Evolutionary conservation across 1,139 yeast genomes (phyloP).

Genomic region (Lodderomyces elongisporus): DNA sequence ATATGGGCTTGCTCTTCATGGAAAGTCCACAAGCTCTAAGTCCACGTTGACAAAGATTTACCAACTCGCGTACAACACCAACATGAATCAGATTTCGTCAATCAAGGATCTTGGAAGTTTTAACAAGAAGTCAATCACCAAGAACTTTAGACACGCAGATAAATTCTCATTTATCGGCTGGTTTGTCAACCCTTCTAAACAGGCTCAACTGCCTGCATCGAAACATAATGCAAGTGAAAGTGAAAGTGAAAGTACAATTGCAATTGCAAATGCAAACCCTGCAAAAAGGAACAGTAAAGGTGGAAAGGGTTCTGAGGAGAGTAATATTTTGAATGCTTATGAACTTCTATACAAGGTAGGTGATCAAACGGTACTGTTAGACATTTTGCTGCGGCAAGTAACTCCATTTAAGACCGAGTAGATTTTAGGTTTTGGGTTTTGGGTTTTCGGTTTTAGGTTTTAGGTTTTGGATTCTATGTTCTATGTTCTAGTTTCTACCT

Average conservation of each 20-base stretch:
- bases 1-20: constrained; percentile 18
- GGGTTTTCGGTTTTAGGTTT: no score
- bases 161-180: constrained; percentile 16
- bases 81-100: constrained; percentile 10
- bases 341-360: constrained; percentile 11
- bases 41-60: constrained; percentile 14
- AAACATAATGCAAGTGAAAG: no score
- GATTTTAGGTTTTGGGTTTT: no score
- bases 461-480: no score
- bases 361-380: constrained; percentile 9
- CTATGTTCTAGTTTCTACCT: no score
- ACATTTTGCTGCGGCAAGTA: constrained; percentile 10
- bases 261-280: background rate
- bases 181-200: constrained; percentile 8
- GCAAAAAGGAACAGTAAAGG: background rate
- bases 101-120: constrained; percentile 17
- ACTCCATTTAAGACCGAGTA: background rate
- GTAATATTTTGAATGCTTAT: constrained; percentile 6
- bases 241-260: no score
- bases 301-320: constrained; percentile 1
- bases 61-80: constrained; percentile 12
- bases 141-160: constrained; percentile 7
- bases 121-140: constrained; percentile 16
- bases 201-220: no score
- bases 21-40: constrained; percentile 6